Base-by-base conservation (phyloP, 495 filamentous ascomycete species). In the Tuber umbilicatum region DNA sequence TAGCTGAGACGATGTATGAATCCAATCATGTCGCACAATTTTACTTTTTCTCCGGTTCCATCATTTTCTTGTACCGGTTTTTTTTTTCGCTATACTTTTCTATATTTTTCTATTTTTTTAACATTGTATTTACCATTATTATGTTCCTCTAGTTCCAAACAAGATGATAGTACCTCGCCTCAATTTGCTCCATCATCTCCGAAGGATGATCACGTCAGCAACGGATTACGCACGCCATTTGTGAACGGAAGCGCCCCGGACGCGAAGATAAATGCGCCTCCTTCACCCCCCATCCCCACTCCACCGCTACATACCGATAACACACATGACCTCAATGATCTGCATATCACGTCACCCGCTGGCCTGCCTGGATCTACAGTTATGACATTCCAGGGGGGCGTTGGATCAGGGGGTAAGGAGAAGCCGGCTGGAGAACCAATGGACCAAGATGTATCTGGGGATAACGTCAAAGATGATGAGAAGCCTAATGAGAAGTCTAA, bases 91-190 rank as follows among this genome's bases (percentile, higher is more conserved):
- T n/a, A n/a, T n/a, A n/a, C n/a, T 72, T 38, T 69, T 78, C 74
- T 40, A 70, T 73, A 43, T 39, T 68, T 39, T 39, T 80, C 41
- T n/a, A n/a, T 75, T 55, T 37, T 74, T 70, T 75, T 76, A 43
- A 75, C 78, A 73, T 74, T 75, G 75, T 81, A 76, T 77, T 81
- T 78, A 80, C 80, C 69, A 75, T 81, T 81, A 74, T 81, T 38
- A 43, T 76, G 73, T 74, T 81, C 72, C 72, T 82, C 76, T 82
- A 82, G 81, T 80, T 78, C 81, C 74, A 81, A 82, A 76, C 80
- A 81, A 82, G 77, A 80, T 82, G 81, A 82, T 75, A 77, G 74
- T 82, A 77, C 81, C 70, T 82, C 80, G 73, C 74, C 76, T 74
- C 71, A 80, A 68, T 77, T 78, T 80, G 76, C 76, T 74, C 73